These are phyloP conservation scores for Flaveria bidentis DNA, from an alignment of 129 eudicot species.

Conservation along the genomic window DNA sequence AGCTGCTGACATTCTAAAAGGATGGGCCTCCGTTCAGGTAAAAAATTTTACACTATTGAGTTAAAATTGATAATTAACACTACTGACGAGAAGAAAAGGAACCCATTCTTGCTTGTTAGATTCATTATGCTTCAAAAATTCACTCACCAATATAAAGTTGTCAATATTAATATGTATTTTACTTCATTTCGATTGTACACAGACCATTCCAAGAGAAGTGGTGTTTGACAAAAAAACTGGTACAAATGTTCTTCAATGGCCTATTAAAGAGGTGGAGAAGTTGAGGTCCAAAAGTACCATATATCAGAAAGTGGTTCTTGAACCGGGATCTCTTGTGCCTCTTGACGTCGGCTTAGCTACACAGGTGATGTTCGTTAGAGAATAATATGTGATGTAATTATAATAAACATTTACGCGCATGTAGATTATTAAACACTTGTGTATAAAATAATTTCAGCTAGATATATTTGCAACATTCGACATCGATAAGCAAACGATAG, in stretches of 20 bases:
- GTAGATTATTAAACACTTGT: background rate
- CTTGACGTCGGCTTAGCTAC: conserved; percentile 58
- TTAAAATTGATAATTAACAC: no score
- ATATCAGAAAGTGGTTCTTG: conserved; percentile 40
- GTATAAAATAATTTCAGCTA: conserved; percentile 43
- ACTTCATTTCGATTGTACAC: background rate
- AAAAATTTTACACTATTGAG: background rate
- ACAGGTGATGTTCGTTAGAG: conserved; percentile 47
- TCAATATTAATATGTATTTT: background rate
- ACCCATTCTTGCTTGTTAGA: background rate
- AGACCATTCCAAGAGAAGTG: conserved; percentile 89
- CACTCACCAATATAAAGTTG: background rate
- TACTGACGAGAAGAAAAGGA: no score
- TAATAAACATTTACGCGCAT: background rate
- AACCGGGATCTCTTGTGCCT: conserved; percentile 78
- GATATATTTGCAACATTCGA: conserved; percentile 71
- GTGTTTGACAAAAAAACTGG: conserved; percentile 75
- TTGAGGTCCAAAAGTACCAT: conserved; percentile 42
- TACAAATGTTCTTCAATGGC: conserved; percentile 80
- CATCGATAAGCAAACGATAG: conserved; percentile 45
- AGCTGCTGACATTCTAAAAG: conserved; percentile 59
- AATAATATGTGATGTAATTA: no score
- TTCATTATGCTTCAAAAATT: background rate
- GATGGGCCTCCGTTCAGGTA: conserved; percentile 93
- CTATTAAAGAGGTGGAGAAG: conserved; percentile 72